Evolutionary conservation across 805 yeast species (phyloP), one percentile per base, ranked within the genome.

Genomic region (Cyberlindnera bimundalis): DNA sequence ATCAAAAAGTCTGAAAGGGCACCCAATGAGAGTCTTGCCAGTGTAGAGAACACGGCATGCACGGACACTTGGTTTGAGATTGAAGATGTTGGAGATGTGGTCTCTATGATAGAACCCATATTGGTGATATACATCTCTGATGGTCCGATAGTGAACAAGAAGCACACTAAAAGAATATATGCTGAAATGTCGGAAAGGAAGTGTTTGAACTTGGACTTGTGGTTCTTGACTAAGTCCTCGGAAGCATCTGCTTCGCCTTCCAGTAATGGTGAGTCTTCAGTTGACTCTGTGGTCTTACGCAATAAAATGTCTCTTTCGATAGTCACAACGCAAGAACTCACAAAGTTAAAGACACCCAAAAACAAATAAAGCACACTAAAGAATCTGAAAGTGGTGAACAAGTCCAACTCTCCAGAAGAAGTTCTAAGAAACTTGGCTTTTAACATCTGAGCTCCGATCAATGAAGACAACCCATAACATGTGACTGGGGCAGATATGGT

Each of bases 401-500:
- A 60, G 52, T 81, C 70, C 32, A 84, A 55, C 14, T 53, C 53
- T 6, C 48, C 49, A 15, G 40, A 45, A 1, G 46, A 48, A 5
- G 46, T 26, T 17, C 47, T 53, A 37, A 62, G 48, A 48, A 60
- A 60, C 7, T 50, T 48, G 18, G 71, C 56, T 44, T 70, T 74
- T 57, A 76, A 61, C 33, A 76, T 56, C 58, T 80, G 89, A 0
- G 96, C 74, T 4, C 85, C 83, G 35, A 90, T 61, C 40, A 93
- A 66, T 2, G 95, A 76, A 5, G 95, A 83, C 23, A 88, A 55
- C 1, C 98, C 99, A 60, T 84, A 90, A 47, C 83, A 83, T 1
- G 95, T 77, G 2, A 91, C 90, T 0, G 99, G 99, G 33, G 84
- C 73, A 39, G 95, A 83, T 32, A 91, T 87, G 24, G 96, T 84